phyloP scores from a whole-genome alignment of 441 rosid genomes.

The Daphne laureola region DNA sequence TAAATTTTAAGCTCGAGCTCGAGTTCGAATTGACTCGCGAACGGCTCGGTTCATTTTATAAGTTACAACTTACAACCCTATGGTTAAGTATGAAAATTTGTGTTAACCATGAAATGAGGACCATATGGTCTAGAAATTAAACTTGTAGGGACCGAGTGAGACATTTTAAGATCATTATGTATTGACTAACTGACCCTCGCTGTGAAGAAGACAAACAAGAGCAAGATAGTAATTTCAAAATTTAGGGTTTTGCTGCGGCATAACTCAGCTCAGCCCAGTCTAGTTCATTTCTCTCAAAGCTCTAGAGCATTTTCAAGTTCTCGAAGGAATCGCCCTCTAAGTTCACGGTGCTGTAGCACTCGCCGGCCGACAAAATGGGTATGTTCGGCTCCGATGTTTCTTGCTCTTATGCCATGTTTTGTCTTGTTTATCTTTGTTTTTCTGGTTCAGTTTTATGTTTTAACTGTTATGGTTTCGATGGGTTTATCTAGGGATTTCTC shows the following conservation, averaged over 20 bases:
- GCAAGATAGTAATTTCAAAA: slow-evolving; percentile 7
- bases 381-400: background rate
- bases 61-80: too few relatives aligned
- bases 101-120: background rate
- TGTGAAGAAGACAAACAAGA: background rate
- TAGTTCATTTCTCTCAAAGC: background rate
- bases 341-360: background rate
- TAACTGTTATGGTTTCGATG: background rate
- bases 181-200: slow-evolving; percentile 2
- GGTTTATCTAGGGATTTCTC: slow-evolving; percentile 45
- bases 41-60: too few relatives aligned
- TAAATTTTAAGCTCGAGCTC: too few relatives aligned
- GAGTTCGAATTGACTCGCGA: too few relatives aligned
- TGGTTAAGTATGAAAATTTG: background rate
- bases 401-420: background rate
- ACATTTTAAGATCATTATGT: background rate
- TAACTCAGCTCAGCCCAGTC: background rate
- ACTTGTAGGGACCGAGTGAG: background rate
- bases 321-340: slow-evolving; percentile 1
- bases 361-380: slow-evolving; percentile 31
- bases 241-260: slow-evolving; percentile 21
- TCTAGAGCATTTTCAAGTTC: background rate
- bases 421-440: background rate
- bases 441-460: background rate
- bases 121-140: background rate